Evolutionary conservation across 2,329 filamentous ascomycete genomes (phyloP), one percentile per base, ranked within the genome.

Genomic region (Fusarium globosum): DNA sequence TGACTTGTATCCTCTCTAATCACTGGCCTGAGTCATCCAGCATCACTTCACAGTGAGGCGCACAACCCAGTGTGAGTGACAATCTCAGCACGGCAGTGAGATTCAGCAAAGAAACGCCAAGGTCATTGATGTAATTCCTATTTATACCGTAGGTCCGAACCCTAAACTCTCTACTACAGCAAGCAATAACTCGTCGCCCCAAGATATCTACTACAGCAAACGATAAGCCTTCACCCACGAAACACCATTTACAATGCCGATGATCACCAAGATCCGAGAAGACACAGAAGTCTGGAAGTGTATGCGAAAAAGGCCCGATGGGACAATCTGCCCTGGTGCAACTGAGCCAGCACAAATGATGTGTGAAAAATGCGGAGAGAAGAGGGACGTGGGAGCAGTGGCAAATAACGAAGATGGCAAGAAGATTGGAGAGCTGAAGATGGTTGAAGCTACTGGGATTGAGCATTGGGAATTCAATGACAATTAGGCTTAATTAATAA

Each of bases 121-220:
- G 0, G 6, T 2, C 21, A 18, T 51, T 1, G 2, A 2, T 8
- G 0, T 2, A 11, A 7, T 2, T 1, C 13, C 15, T 15, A 48
- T 30, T 20, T 7, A 28, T 21, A 20, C 18, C 30, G 12, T 12
- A 13, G 2, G 10, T 13, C 13, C 30, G 30, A 33, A 33, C 13
- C 30, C 4, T 13, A 33, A 14, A 33, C 13, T 13, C 12, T 15
- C 3, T 16, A n/a, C 8, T n/a, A 42, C 14, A 15, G 39, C 21
- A n/a, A 42, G 6, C 21, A n/a, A n/a, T 15, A n/a, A n/a, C 12
- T 15, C 14, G 2, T 16, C 10, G 4, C 4, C 4, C 7, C 30
- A 33, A 13, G 11, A 33, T 13, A 20, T 2, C 8, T 20, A 26
- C 26, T 26, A 26, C 26, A 26, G 26, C 26, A 26, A 26, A 20